phyloP scores from a whole-genome alignment of 2,329 filamentous ascomycete genomes.

The Sordariomycetes sp. region DNA sequence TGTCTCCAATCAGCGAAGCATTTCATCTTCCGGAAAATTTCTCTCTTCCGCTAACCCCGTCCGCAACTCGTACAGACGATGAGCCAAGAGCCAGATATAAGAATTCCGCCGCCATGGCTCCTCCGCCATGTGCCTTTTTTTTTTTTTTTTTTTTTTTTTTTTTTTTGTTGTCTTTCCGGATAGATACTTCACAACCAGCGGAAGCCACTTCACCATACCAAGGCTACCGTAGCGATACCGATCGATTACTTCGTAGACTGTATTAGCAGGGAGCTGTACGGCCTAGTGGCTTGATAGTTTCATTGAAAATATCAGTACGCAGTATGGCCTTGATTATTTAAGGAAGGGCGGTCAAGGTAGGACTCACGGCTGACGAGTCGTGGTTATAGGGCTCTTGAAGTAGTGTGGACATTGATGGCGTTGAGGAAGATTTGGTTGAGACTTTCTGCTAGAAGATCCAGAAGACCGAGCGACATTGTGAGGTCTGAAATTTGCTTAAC shows the following conservation, averaged over 20 bases:
- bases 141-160: not conserved
- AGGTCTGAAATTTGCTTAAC: not conserved
- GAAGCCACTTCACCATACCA: not conserved
- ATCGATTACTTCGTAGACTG: not conserved
- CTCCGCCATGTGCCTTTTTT: not conserved
- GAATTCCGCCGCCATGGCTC: not conserved
- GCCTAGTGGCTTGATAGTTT: too few relatives aligned
- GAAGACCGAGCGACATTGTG: not conserved
- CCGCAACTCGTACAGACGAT: not conserved
- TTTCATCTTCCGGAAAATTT: not conserved
- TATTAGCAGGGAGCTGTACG: not conserved
- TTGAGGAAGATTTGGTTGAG: not conserved
- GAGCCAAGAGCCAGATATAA: not conserved
- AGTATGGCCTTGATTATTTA: not conserved
- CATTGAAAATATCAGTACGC: not conserved
- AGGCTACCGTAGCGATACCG: not conserved
- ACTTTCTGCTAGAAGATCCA: not conserved
- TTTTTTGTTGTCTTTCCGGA: not conserved
- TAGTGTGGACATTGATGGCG: not conserved
- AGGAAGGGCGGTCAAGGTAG: too few relatives aligned
- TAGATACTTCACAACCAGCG: not conserved
- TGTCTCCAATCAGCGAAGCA: not conserved
- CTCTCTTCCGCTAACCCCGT: not conserved
- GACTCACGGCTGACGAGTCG: not conserved
- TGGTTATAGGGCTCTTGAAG: not conserved